Evolutionary conservation across 2,329 filamentous ascomycete species (phyloP).

Genomic region (Curvularia eragrostidis): DNA sequence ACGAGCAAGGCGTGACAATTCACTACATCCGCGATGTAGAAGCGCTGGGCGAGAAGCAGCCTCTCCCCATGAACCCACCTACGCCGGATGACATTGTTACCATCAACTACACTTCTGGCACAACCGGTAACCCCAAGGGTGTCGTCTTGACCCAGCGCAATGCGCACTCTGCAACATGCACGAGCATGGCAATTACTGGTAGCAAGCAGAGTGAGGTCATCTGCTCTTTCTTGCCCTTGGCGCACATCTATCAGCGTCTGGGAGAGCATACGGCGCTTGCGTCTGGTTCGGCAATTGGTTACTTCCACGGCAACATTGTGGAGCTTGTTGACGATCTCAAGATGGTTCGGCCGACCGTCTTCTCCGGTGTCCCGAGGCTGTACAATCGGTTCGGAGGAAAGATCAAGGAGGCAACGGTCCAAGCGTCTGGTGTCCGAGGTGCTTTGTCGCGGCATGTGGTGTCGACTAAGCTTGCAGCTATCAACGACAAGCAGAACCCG

Average conservation of each 20-base stretch:
- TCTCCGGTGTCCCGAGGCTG: constrained; percentile 88
- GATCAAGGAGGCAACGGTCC: constrained; percentile 78
- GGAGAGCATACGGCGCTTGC: constrained; percentile 78
- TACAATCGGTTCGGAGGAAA: constrained; percentile 89
- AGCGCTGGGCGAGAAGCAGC: constrained; percentile 73
- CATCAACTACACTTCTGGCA: constrained; percentile 90
- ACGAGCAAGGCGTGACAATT: constrained; percentile 76
- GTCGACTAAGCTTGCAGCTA: constrained; percentile 76
- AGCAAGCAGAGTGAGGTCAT: constrained; percentile 67
- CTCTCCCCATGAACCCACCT: constrained; percentile 74
- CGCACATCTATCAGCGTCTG: constrained; percentile 91
- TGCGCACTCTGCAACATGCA: constrained; percentile 74
- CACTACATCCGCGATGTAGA: constrained; percentile 84
- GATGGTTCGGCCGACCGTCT: constrained; percentile 78
- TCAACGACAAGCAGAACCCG: constrained; percentile 76
- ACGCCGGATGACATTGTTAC: constrained; percentile 79
- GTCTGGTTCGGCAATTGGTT: constrained; percentile 78
- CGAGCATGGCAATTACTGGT: constrained; percentile 63
- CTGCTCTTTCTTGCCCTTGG: constrained; percentile 89
- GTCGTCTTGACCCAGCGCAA: constrained; percentile 83
- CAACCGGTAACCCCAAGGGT: constrained; percentile 82
- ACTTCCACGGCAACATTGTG: constrained; percentile 90
- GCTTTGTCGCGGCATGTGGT: constrained; percentile 81
- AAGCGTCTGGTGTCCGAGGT: constrained; percentile 81
- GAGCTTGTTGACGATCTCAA: constrained; percentile 92